Evolutionary conservation across 169 alveolate genomes (phyloP), one percentile per base, ranked within the genome.

Genomic region (Plasmodium vivax): DNA sequence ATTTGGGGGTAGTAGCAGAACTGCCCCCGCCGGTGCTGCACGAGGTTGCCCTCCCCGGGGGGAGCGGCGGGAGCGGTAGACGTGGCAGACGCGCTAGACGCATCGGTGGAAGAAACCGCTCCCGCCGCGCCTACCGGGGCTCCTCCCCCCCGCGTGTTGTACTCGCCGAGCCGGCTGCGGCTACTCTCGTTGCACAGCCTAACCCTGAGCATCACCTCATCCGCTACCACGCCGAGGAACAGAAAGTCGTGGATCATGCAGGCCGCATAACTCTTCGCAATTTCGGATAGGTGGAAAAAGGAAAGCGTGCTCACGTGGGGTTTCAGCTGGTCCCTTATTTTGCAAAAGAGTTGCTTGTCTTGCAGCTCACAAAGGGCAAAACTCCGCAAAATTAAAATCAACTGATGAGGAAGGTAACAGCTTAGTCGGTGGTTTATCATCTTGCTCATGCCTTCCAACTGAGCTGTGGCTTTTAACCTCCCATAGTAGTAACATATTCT

Each of bases 401-500:
- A 82, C 83, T 96, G 98, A n/a, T 90, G 47, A 56, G 98, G 97
- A 23, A 96, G 75, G 82, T 95, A 97, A n/a, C 81, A 36, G 45
- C 82, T 84, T 58, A 96, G 38, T 58, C 95, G 95, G 12, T 95
- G 95, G 41, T 34, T 43, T 58, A 97, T 82, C 77, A 92, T 92
- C n/a, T 93, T 85, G 1, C 96, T 84, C 68, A 96, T 92, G 38
- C 88, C 85, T 62, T 96, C 97, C 83, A 97, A 82, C n/a, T 95
- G 96, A 1, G 95, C 96, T n/a, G 96, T 92, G 19, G 98, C 97
- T 38, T 81, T 94, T 87, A 97, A 91, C 73, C 34, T 36, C 2
- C 98, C 98, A 79, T 95, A 92, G 51, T 95, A 95, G 72, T 47
- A 88, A 83, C 98, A 96, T 45, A 96, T 95, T 74, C 96, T 81